Conservation (phyloP, 2,329 filamentous ascomycete species). For the Zopfia rhizophila region DNA sequence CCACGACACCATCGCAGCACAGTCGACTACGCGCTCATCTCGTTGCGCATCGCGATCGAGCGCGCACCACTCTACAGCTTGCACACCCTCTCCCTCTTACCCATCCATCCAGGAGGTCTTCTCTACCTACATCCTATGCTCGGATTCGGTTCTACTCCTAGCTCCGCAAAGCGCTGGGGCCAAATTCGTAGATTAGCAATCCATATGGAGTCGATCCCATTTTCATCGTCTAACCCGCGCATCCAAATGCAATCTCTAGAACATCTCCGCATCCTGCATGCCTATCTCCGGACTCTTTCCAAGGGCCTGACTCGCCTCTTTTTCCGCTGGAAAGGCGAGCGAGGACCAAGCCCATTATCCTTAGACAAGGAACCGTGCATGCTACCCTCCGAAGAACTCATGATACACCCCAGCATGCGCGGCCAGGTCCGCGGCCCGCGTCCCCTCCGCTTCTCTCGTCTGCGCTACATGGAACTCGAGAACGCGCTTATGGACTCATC, state of each 20-base stretch:
- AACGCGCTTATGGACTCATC: constrained; percentile 77
- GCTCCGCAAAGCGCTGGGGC: constrained; percentile 76
- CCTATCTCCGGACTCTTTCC: constrained; percentile 79
- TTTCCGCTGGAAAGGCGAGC: constrained; percentile 80
- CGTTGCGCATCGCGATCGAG: constrained; percentile 84
- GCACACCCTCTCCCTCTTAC: constrained; percentile 75
- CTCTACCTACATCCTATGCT: constrained; percentile 79
- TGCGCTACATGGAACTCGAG: constrained; percentile 75
- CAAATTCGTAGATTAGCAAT: constrained; percentile 81
- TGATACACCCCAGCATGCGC: constrained; percentile 45
- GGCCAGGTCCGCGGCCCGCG: constrained; percentile 50
- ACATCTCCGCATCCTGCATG: constrained; percentile 72
- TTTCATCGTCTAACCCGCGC: constrained; percentile 63
- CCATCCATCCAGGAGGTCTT: constrained; percentile 79
- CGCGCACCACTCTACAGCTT: constrained; percentile 73
- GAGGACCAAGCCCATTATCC: constrained; percentile 78
- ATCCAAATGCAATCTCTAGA: constrained; percentile 73
- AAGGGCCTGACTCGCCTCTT: constrained; percentile 73
- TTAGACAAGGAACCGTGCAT: constrained; percentile 77
- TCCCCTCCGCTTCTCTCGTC: constrained; percentile 69
- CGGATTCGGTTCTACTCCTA: constrained; percentile 79
- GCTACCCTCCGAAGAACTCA: constrained; percentile 58
- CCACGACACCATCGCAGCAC: constrained; percentile 79
- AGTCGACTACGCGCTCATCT: constrained; percentile 90
- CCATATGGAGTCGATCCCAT: constrained; percentile 74